phyloP scores from a whole-genome alignment of 2,329 filamentous ascomycete species.

The Alternaria tenuissima region DNA sequence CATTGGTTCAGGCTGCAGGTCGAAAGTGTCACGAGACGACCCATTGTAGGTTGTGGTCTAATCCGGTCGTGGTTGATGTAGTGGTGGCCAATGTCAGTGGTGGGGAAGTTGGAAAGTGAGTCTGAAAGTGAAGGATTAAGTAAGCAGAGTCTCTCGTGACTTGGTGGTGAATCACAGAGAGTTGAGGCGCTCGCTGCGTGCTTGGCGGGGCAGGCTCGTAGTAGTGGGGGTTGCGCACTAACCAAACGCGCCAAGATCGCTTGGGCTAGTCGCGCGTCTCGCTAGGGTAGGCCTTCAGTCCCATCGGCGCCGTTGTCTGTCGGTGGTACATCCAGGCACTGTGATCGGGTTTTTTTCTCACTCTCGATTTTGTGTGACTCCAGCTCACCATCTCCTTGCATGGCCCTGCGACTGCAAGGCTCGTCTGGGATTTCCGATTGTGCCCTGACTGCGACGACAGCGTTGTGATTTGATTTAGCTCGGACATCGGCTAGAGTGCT shows the following conservation, averaged over 20 bases:
- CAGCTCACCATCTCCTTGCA: background rate
- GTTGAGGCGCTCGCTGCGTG: background rate
- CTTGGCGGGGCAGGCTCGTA: background rate
- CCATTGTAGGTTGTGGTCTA: constrained; percentile 9
- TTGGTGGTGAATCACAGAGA: too few relatives aligned
- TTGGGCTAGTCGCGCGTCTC: background rate
- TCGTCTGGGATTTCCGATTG: background rate
- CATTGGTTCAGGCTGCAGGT: constrained; percentile 45
- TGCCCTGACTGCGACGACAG: background rate
- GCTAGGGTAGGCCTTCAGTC: background rate
- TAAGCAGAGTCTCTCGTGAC: too few relatives aligned
- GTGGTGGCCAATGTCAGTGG: too few relatives aligned
- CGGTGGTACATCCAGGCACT: background rate
- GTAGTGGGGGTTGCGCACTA: background rate
- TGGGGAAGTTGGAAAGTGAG: too few relatives aligned
- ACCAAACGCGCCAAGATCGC: background rate
- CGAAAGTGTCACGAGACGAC: constrained; percentile 36
- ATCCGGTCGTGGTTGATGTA: background rate
- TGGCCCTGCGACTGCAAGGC: background rate
- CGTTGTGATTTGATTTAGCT: background rate
- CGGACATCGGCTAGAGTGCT: background rate
- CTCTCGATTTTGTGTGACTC: background rate
- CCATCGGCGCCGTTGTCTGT: background rate
- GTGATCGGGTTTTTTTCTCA: background rate
- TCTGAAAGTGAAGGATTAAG: too few relatives aligned